These are phyloP conservation scores for Leptodontidium sp. DNA, from an alignment of 2,329 filamentous ascomycete species.

Conservation along the genomic window DNA sequence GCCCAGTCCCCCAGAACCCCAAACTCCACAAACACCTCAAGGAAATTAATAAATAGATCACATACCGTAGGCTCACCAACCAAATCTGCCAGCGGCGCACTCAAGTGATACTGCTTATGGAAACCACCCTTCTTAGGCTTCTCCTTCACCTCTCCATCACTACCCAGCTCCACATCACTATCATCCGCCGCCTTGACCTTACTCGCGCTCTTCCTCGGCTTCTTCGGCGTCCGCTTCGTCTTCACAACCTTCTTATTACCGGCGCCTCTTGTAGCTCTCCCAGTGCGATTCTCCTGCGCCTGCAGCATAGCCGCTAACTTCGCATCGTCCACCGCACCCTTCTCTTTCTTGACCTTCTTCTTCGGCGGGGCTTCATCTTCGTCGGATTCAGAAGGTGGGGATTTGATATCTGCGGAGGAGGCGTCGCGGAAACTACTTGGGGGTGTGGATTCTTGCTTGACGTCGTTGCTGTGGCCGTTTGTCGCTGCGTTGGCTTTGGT, in stretches of 20 bases:
- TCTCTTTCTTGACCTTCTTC: constrained; percentile 71
- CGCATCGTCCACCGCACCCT: constrained; percentile 76
- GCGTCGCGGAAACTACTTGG: constrained; percentile 25
- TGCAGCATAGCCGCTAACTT: constrained; percentile 87
- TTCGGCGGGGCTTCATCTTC: constrained; percentile 50
- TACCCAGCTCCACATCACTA: constrained; percentile 74
- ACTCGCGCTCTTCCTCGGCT: constrained; percentile 71
- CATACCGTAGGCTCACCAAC: constrained; percentile 73
- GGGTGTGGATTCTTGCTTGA: constrained; percentile 36
- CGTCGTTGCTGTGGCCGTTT: constrained; percentile 31
- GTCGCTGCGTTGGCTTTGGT: constrained; percentile 27
- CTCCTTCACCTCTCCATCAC: constrained; percentile 63
- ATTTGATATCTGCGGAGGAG: constrained; percentile 19
- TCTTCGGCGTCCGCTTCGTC: constrained; percentile 46
- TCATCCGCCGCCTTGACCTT: constrained; percentile 82
- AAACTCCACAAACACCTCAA: neutral
- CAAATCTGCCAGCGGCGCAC: constrained; percentile 72
- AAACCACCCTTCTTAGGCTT: constrained; percentile 86
- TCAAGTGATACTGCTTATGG: constrained; percentile 84
- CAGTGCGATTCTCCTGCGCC: constrained; percentile 83
- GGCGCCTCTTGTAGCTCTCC: constrained; percentile 78
- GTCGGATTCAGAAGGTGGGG: constrained; percentile 42
- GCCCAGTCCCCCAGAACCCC: neutral
- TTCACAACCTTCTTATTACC: constrained; percentile 56
- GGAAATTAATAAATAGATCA: constrained; percentile 23